Evolutionary conservation across 805 yeast species (phyloP), one percentile per base, ranked within the genome.

Genomic region (Pichia heedii): DNA sequence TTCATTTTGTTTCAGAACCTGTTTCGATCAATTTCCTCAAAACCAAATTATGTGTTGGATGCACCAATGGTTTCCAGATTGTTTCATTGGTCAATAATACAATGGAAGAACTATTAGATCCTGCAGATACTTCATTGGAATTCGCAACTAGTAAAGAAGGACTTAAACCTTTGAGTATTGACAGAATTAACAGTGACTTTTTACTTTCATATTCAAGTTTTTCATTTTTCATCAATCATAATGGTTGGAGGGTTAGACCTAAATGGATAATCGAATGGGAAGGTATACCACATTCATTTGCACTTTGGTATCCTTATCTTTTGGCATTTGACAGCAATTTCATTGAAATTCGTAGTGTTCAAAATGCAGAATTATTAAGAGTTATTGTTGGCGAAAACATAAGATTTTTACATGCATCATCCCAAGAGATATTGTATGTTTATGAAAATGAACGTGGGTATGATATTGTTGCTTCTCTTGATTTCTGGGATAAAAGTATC

Each of bases 201-300:
- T 66, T 93, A 55, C 73, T 93, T 50, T 82, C 89, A 60, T 93
- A 90, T 60, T 78, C 94, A 5, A 96, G 88, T 58, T 88, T 90
- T 60, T 90, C 97, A 38, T 93, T 93, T 62, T 88, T 85, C 63
- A 94, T 93, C 53, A 89, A 93, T 57, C 75, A 84, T 46, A 89
- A 89, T 61, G 98, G 98, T 21, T 93, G 98, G 98, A 75, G 97
- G 53, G 82, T 94, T 18, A 78, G 89, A 50, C 86, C 93, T 36
- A 90, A 86, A 41, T 89, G 96, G 89, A 83, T 89, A 51, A 82
- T 93, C 41, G 80, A 84, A 58, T 93, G 98, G 98, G 97, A 93
- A 65, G 97, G 97, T 32, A 76, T 80, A 41, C 97, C 98, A 6
- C 93, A 84, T 56, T 79, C 81, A 48, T 87, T 93, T 61, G 94